These are phyloP conservation scores for Otatea glauca DNA, from an alignment of 176 grass and related monocot species.

Conservation along the genomic window DNA sequence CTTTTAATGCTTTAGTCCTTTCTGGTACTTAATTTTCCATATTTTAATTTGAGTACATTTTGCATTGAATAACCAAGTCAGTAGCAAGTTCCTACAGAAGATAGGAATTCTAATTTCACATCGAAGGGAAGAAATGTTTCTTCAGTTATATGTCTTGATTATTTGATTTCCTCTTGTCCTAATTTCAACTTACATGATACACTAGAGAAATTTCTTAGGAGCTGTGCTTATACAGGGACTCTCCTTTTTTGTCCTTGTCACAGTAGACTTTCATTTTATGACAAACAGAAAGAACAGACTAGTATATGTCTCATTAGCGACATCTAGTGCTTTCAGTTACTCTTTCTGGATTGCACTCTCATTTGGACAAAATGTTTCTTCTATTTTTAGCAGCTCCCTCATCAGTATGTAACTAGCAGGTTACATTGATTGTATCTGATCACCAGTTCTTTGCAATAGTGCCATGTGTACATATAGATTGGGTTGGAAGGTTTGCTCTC, in stretches of 20 bases:
- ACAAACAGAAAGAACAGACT: neutral
- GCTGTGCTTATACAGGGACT: neutral
- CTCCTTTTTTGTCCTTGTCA: neutral
- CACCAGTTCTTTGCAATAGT: constrained; percentile 16
- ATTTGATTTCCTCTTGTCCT: neutral
- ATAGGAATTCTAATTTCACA: neutral
- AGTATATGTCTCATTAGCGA: neutral
- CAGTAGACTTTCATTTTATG: neutral
- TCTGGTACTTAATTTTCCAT: neutral
- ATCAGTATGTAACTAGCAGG: neutral
- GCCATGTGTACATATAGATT: constrained; percentile 28
- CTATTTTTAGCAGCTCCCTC: constrained; percentile 27
- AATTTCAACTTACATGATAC: neutral
- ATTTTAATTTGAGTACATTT: neutral
- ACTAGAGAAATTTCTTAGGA: neutral
- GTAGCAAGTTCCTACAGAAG: neutral
- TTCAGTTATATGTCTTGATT: neutral
- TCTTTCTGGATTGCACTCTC: neutral
- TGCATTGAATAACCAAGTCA: neutral
- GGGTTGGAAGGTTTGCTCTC: constrained; percentile 18
- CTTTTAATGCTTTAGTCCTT: neutral
- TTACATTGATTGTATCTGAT: constrained; percentile 7
- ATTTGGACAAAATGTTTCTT: constrained; percentile 25
- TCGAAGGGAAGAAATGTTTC: neutral
- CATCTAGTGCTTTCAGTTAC: neutral